phyloP scores from a whole-genome alignment of 148 eudicot species.

The Silene conica region DNA sequence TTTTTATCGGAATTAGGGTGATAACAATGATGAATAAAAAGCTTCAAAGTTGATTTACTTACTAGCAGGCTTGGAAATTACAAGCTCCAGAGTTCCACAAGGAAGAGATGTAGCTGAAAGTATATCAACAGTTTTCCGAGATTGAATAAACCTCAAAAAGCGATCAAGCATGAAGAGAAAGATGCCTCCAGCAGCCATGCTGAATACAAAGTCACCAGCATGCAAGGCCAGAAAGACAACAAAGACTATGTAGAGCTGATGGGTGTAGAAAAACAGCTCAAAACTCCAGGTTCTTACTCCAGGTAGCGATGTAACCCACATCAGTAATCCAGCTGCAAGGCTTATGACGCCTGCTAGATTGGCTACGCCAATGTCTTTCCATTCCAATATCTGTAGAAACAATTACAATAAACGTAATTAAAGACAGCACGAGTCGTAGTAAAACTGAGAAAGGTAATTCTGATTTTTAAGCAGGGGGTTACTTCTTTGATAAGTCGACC shows the following conservation, averaged over 20 bases:
- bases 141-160: constrained; percentile 72
- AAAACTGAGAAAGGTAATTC: neutral
- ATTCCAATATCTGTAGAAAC: constrained; percentile 45
- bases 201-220: constrained; percentile 66
- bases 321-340: constrained; percentile 65
- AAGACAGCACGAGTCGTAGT: no score
- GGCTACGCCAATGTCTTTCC: constrained; percentile 61
- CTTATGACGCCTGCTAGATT: constrained; percentile 73
- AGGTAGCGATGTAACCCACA: constrained; percentile 84
- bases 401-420: neutral
- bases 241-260: constrained; percentile 76
- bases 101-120: constrained; percentile 71
- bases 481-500: constrained; percentile 47
- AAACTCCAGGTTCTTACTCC: constrained; percentile 58
- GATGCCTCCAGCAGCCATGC: constrained; percentile 59
- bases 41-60: constrained; percentile 11
- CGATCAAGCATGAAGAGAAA: constrained; percentile 88
- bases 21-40: neutral
- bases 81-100: constrained; percentile 68
- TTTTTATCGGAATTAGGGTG: no score
- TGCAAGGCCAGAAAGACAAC: constrained; percentile 74
- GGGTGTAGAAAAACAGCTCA: constrained; percentile 86
- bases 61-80: constrained; percentile 74
- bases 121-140: constrained; percentile 58
- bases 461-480: constrained; percentile 21